Evolutionary conservation across 2,329 filamentous ascomycete genomes (phyloP).

Genomic region (Nannizziopsis arthrosporioides): DNA sequence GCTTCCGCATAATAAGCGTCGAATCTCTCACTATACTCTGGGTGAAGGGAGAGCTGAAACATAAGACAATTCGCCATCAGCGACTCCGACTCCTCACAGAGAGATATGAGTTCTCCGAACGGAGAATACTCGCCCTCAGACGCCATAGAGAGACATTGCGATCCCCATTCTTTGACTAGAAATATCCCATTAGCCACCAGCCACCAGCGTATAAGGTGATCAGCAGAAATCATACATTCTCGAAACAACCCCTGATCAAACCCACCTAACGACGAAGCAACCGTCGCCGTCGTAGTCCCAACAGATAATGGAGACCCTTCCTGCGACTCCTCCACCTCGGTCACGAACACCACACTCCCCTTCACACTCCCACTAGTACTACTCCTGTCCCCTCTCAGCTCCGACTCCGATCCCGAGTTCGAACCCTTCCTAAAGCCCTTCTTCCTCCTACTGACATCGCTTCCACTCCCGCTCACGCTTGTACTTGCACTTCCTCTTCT

Average conservation of each 20-base stretch:
- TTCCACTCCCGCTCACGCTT: neutral
- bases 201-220: neutral
- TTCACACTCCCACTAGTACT: neutral
- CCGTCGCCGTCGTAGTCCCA: neutral
- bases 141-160: constrained; percentile 9
- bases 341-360: neutral
- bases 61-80: constrained; percentile 13
- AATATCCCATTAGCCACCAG: neutral
- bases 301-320: neutral
- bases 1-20: constrained; percentile 11
- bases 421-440: neutral
- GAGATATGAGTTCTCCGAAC: constrained; percentile 6
- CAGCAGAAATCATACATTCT: constrained; percentile 11
- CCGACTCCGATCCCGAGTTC: neutral
- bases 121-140: constrained; percentile 10
- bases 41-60: constrained; percentile 12
- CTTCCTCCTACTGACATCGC: neutral
- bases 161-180: constrained; percentile 13
- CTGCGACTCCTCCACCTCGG: neutral
- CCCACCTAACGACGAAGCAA: constrained; percentile 1
- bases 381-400: neutral
- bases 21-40: constrained; percentile 10
- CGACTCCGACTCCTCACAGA: constrained; percentile 12
- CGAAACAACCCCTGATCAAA: constrained; percentile 13
- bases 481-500: neutral